Evolutionary conservation across 2,329 filamentous ascomycete genomes (phyloP), one percentile per base, ranked within the genome.

Genomic region (Graphium sp.): DNA sequence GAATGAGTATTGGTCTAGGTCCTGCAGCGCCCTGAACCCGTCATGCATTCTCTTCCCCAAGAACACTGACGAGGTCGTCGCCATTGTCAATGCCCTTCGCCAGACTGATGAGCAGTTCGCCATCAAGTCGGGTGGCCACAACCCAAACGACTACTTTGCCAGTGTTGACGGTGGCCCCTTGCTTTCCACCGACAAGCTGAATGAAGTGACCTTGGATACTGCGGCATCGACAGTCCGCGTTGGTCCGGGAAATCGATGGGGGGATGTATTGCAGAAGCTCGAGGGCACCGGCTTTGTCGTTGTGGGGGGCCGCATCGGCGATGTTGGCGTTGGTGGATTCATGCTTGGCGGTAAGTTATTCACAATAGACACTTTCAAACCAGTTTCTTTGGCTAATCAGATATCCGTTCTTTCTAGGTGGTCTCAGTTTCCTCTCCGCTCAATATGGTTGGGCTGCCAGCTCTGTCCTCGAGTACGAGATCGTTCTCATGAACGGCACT

Each of bases 111-210:
- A 60, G 31, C 45, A 42, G 3, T 73, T 73, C 36, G 65, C 66
- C 6, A 45, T 67, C 37, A 63, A 66, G 37, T 61, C 60, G 6
- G 67, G 66, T 17, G 68, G 67, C 1, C 66, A 73, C 44, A 64
- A 61, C 32, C 59, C 64, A 4, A 67, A 68, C 39, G 51, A 60
- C 12, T 58, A 59, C 34, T 60, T 58, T 22, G 55, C 65, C 2
- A 71, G 57, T 36, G 58, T 62, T 26, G 43, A 55, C 10, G 55
- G 47, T 2, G 62, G 62, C 0, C 48, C 63, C 2, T 42, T 63
- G 5, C 57, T 73, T 35, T 62, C 62, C 11, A 51, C 64, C 8
- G 49, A 47, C 33, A 45, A 53, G 4, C 50, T 60, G 11, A 45
- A 62, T 26, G 40, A 54, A 29, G 42, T 63, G 8, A 39, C 44